Base-by-base conservation (phyloP, 1,284 basidiomycete species). In the Fistulina hepatica region DNA sequence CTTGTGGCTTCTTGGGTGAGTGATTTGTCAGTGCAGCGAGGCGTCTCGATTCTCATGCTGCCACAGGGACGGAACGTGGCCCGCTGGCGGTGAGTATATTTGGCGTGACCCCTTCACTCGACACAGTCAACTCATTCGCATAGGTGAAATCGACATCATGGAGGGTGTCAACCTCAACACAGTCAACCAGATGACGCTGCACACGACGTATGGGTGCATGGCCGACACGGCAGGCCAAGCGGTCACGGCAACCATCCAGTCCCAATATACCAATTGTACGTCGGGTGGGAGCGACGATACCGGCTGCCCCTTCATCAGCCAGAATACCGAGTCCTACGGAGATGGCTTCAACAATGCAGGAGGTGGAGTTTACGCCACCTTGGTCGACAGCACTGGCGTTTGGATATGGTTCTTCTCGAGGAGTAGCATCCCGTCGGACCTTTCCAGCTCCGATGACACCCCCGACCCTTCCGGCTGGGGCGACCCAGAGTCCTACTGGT, bases 1-100 rank as follows among this genome's bases (percentile, higher is more conserved):
- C 8, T 24, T 66, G 67, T 19, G 67, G 74, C 21, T 91, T 86
- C 86, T 86, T 85, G 36, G 85, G 86, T 17, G 85, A 68, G 57
- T 71, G 52, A 64, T 65, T 63, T 8, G 61, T 67, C 24, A 78
- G 77, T n/a, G 63, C 65, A 5, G 54, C 72, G 42, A 91, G 86
- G 86, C 88, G 84, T 2, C 34, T 50, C n/a, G 66, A 55, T 26
- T 34, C 21, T n/a, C n/a, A n/a, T n/a, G n/a, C n/a, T n/a, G n/a
- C n/a, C n/a, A n/a, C n/a, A n/a, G n/a, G 12, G 12, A 38, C 21
- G 22, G n/a, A n/a, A n/a, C n/a, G n/a, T n/a, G n/a, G n/a, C n/a
- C n/a, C n/a, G n/a, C n/a, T n/a, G n/a, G n/a, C n/a, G n/a, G n/a
- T n/a, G n/a, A n/a, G n/a, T n/a, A n/a, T n/a, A n/a, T n/a, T n/a